phyloP scores from a whole-genome alignment of 2,329 filamentous ascomycete species.

The Pestalotiopsis sp. region DNA sequence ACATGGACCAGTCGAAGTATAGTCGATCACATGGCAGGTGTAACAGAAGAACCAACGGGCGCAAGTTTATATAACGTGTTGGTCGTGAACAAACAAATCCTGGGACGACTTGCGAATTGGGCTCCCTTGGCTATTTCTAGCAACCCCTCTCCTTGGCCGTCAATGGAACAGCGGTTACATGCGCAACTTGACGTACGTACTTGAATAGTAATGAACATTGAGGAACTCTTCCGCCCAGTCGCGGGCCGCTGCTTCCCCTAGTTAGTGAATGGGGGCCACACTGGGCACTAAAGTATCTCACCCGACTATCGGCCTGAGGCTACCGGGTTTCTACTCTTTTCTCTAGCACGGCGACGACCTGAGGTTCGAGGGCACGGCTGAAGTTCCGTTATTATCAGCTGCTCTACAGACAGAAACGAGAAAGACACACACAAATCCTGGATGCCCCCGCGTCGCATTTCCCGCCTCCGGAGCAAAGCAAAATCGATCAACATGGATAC shows the following conservation, averaged over 20 bases:
- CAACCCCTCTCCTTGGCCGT: background rate
- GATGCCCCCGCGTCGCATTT: background rate
- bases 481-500: slow-evolving; percentile 70
- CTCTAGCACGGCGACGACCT: background rate
- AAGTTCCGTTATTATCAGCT: background rate
- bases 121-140: background rate
- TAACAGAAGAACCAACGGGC: background rate
- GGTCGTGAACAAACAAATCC: background rate
- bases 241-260: slow-evolving; percentile 2
- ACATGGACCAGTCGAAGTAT: background rate
- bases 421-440: background rate
- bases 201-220: background rate
- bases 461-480: background rate
- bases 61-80: background rate
- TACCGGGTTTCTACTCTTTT: background rate
- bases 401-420: background rate
- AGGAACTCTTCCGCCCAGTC: background rate
- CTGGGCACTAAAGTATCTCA: background rate
- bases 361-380: background rate
- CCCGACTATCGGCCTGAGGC: slow-evolving; percentile 1
- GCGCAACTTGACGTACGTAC: background rate
- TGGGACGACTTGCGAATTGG: background rate
- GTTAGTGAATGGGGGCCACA: background rate
- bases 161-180: background rate
- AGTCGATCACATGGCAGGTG: background rate